Base-by-base conservation (phyloP, 768 basidiomycete genomes). In the Heimioporus sp. region DNA sequence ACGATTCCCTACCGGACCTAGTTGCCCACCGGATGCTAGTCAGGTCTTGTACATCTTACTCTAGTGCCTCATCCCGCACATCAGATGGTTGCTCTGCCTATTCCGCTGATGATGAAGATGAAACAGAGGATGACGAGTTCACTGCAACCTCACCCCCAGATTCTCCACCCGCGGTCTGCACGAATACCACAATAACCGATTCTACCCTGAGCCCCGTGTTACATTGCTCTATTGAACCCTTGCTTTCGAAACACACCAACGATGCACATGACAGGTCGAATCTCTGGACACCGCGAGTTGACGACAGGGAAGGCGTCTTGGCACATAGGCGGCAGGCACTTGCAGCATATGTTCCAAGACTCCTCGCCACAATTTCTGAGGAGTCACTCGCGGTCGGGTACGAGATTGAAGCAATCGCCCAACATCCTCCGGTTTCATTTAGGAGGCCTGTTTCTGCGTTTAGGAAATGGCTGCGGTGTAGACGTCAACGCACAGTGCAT, bases 291-390 rank as follows among this genome's bases (percentile, higher is more conserved):
- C 13, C 30, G 4, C 35, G 31, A 12, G 5, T 9, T 16, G 48
- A n/a, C 21, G 45, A 49, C 11, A 39, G 35, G 16, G 30, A 31
- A 19, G 20, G 32, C 8, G 36, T 43, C 36, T 58, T 28, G 24
- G 24, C 24, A 28, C 24, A 28, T 28, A 5, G 24, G 24, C 24
- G 46, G 44, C 10, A 53, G 15, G 48, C 39, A 24, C 43, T 58
- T 13, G 31, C 40, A 24, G 4, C 20, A 16, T 17, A 54, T 43
- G 28, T 46, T 11, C 48, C 57, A 4, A 46, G 28, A 37, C 41
- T 40, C 17, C 57, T 59, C 36, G 28, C 28, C 1, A 16, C 19
- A 15, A 58, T 58, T 28, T 35, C 57, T 12, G 51, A 58, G 34
- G 57, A 53, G 43, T 49, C 51, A 10, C 36, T 53, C 1, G 47